phyloP scores from a whole-genome alignment of 2,329 filamentous ascomycete genomes.

The Aspergillus novofumigatus region DNA sequence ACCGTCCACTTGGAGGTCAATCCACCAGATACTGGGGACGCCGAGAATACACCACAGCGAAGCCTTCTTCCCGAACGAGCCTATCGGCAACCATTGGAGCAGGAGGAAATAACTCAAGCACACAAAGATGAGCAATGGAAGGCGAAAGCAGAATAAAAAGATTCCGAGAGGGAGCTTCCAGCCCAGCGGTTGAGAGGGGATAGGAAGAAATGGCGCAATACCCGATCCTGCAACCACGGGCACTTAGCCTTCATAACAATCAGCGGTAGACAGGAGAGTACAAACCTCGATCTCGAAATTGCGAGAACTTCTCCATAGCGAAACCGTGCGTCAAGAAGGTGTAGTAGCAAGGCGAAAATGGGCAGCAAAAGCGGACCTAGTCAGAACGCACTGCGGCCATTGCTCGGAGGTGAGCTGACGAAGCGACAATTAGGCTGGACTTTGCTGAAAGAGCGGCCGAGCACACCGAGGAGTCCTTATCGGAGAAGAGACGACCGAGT shows the following conservation, averaged over 20 bases:
- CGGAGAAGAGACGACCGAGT: neutral
- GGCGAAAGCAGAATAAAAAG: slow-evolving; percentile 73
- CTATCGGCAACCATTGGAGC: slow-evolving; percentile 75
- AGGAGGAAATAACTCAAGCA: slow-evolving; percentile 70
- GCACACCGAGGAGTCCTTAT: neutral
- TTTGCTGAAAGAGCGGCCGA: neutral
- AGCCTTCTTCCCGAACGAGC: slow-evolving; percentile 68
- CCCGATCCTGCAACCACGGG: slow-evolving; percentile 67
- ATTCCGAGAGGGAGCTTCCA: slow-evolving; percentile 62
- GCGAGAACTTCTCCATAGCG: slow-evolving; percentile 88
- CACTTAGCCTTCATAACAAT: neutral
- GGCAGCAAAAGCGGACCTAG: neutral
- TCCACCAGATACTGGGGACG: slow-evolving; percentile 94
- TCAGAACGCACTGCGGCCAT: neutral
- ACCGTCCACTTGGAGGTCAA: slow-evolving; percentile 95
- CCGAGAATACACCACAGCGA: slow-evolving; percentile 83
- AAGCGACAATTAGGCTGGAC: neutral
- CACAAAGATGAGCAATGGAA: slow-evolving; percentile 70
- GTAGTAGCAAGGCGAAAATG: neutral
- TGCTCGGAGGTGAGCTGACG: neutral
- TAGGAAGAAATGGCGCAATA: slow-evolving; percentile 90
- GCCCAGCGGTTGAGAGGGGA: slow-evolving; percentile 61
- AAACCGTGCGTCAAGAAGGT: neutral
- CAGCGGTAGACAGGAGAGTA: neutral
- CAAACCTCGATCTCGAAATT: slow-evolving; percentile 83